A percentile compares a stretch with the other conserved stretches of the same genome.
Conservation (phyloP, 495 filamentous ascomycete species). For the Xylaria intraflava region DNA sequence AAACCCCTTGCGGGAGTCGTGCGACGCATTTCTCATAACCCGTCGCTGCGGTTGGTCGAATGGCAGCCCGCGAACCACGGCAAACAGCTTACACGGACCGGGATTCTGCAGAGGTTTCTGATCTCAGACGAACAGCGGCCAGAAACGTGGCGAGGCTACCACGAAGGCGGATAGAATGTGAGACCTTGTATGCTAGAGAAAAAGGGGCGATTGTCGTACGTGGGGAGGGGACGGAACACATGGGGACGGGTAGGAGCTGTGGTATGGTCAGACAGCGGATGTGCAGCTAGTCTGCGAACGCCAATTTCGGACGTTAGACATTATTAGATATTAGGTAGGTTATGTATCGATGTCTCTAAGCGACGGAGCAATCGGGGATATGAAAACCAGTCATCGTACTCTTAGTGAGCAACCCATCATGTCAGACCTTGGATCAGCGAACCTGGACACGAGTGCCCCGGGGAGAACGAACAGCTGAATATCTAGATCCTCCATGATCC, state of each 20-base stretch:
- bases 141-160: neutral
- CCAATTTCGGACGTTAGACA: neutral
- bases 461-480: neutral
- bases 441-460: neutral
- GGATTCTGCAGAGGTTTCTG: conserved; percentile 2
- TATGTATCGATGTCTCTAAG: neutral
- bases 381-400: neutral
- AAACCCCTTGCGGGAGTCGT: neutral
- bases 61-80: neutral
- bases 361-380: neutral
- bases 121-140: neutral
- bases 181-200: neutral
- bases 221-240: neutral
- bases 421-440: neutral
- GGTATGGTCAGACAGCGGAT: neutral
- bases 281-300: neutral
- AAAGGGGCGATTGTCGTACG: neutral
- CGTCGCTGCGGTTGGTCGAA: neutral
- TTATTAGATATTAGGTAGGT: neutral
- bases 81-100: neutral
- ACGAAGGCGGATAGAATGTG: neutral
- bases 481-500: neutral
- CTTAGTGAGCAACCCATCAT: neutral
- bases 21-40: neutral
- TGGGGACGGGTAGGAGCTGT: neutral